Evolutionary conservation across 2,329 filamentous ascomycete species (phyloP), one percentile per base, ranked within the genome.

Genomic region (Pseudogymnoascus sp.): DNA sequence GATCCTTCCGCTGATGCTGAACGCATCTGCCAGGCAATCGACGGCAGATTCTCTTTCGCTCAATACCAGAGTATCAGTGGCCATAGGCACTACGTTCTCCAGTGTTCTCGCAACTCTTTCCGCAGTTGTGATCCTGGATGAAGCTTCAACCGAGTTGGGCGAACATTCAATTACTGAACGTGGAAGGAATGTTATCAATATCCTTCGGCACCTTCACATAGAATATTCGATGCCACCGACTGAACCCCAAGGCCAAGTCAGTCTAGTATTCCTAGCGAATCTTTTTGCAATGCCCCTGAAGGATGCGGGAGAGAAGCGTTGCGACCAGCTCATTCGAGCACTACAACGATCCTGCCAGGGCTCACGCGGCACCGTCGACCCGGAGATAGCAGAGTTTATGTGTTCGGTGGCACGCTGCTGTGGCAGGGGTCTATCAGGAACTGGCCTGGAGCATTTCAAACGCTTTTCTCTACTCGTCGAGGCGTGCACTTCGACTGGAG

Each of bases 351-450:
- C 47, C 47, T 54, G 47, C n/a, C 47, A 32, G 25, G 25, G 25
- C 47, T 54, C 47, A 1, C 47, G 47, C n/a, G 47, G 47, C 47
- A 2, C 4, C 9, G 14, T 54, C 28, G 28, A 54, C 28, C 28
- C 25, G 12, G 47, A 54, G 28, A 34, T 74, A 0, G 67, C 76
- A 4, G 66, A 70, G 1, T 72, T 83, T 37, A 67, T 78, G 30
- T 77, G 76, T 61, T 76, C 75, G 6, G 69, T 81, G 9, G 77
- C 80, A 2, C 75, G 78, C 32, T 78, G 73, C 64, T 80, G 78
- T 64, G 74, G 77, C 14, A 76, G 77, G 62, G 74, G 71, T 5
- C 65, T 71, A 11, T 67, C 68, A 1, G 68, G 62, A 6, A 72
- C 73, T 30, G 69, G 70, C 20, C 72, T 74, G 16, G 69, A 72